Evolutionary conservation across 352 stramenopile genomes (phyloP).

Genomic region (Pythium scleroteichum): DNA sequence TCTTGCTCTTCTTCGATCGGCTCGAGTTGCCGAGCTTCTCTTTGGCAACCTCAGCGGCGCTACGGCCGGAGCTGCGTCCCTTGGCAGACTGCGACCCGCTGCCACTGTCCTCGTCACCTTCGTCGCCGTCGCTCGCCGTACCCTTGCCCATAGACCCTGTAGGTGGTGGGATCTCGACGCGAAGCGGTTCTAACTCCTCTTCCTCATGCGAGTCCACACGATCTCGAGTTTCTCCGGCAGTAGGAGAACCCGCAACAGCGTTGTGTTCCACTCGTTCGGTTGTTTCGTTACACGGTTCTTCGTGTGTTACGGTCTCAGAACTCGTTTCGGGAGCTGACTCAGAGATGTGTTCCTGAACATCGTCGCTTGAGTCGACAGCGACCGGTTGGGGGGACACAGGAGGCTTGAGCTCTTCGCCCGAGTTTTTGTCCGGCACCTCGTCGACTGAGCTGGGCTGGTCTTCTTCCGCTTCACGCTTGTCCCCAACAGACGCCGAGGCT

Average conservation of each 20-base stretch:
- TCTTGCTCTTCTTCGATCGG: slow-evolving; percentile 29
- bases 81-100: slow-evolving; percentile 18
- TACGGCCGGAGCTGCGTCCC: neutral
- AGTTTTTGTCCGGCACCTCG: too few relatives aligned
- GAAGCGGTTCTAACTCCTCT: slow-evolving; percentile 5
- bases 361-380: neutral
- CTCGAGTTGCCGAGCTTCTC: slow-evolving; percentile 17
- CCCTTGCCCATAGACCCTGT: neutral
- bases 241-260: neutral
- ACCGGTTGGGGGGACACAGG: neutral
- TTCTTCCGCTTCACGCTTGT: neutral
- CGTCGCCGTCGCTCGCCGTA: slow-evolving; percentile 1
- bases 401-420: too few relatives aligned
- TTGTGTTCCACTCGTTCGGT: neutral
- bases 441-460: too few relatives aligned
- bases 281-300: too few relatives aligned
- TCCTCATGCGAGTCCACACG: slow-evolving; percentile 1
- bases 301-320: too few relatives aligned
- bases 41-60: neutral
- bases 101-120: slow-evolving; percentile 13
- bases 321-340: too few relatives aligned
- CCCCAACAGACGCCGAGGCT: neutral
- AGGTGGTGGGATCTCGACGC: slow-evolving; percentile 8
- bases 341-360: neutral
- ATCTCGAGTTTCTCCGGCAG: too few relatives aligned